phyloP scores from a whole-genome alignment of 306 rosid genomes.

The Rosa persica region DNA sequence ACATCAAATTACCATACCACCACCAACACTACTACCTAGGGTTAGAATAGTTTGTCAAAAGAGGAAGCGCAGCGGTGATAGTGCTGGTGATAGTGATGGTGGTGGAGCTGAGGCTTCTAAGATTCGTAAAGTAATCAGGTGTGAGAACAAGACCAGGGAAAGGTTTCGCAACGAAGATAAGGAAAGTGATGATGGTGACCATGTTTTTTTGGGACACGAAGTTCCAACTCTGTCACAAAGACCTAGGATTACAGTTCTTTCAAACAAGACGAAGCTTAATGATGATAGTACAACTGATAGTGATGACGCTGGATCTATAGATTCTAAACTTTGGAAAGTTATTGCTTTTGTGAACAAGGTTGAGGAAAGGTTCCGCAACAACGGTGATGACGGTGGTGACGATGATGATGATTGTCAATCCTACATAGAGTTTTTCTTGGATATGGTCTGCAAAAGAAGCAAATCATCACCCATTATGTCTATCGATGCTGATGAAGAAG shows the following conservation, averaged over 20 bases:
- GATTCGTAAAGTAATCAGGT: background rate
- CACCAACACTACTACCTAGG: background rate
- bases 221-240: background rate
- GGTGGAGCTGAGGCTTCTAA: background rate
- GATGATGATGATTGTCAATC: constrained; percentile 69
- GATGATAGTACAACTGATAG: background rate
- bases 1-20: constrained; percentile 66
- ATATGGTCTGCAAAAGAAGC: constrained; percentile 25
- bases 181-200: background rate
- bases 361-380: constrained; percentile 69
- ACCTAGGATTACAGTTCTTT: too few species aligned
- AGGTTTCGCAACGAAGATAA: background rate
- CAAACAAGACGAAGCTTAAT: background rate
- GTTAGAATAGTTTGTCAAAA: background rate
- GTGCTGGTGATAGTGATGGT: background rate
- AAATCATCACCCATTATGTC: constrained; percentile 31
- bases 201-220: background rate
- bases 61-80: background rate
- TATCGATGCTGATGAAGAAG: background rate
- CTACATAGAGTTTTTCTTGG: constrained; percentile 58
- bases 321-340: constrained; percentile 52
- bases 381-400: background rate
- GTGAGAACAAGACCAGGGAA: background rate
- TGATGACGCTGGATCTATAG: background rate
- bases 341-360: constrained; percentile 87